Evolutionary conservation across 2,329 filamentous ascomycete genomes (phyloP), one percentile per base, ranked within the genome.

Genomic region (Scytalidium sp.): DNA sequence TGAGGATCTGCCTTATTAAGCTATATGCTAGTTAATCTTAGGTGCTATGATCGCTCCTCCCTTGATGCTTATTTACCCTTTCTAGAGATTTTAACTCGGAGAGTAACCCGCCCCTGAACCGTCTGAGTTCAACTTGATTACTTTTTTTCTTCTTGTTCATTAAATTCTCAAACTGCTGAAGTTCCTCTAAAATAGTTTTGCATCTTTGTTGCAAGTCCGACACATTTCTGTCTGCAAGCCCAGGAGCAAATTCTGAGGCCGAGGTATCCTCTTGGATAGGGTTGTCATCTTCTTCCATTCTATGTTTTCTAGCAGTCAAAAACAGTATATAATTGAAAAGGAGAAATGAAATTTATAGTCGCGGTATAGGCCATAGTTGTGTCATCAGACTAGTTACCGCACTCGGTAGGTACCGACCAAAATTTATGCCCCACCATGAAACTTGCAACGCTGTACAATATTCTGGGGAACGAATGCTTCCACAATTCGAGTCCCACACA

Each of bases 51-150:
- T 36, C 13, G 17, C 5, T n/a, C 15, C 32, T 36, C 32, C 5
- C 32, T 36, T 19, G 44, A 21, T 25, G 15, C 17, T 32, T 40
- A 50, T 17, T 49, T 19, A 78, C 63, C 52, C 70, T 75, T 52
- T 76, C 66, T 41, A 81, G 57, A 39, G 69, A 68, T 51, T 68
- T 73, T 51, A 76, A 59, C 55, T 81, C 78, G 2, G 75, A 68
- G 39, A 71, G 62, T 3, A 80, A 62, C 15, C 67, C 72, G 10
- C 69, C 70, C 39, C 70, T 73, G 53, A 81, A 75, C 22, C 72
- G 69, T 10, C 76, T 70, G 43, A 78, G 60, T 52, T 81, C 78
- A 6, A 79, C 71, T 17, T 66, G 60, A 49, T 75, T 69, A 15
- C 75, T 72, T 50, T 72, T 71, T 27, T 70, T 71, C 39, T 68